Evolutionary conservation across 2,329 filamentous ascomycete genomes (phyloP), one percentile per base, ranked within the genome.

Genomic region (Ascochyta pisi): DNA sequence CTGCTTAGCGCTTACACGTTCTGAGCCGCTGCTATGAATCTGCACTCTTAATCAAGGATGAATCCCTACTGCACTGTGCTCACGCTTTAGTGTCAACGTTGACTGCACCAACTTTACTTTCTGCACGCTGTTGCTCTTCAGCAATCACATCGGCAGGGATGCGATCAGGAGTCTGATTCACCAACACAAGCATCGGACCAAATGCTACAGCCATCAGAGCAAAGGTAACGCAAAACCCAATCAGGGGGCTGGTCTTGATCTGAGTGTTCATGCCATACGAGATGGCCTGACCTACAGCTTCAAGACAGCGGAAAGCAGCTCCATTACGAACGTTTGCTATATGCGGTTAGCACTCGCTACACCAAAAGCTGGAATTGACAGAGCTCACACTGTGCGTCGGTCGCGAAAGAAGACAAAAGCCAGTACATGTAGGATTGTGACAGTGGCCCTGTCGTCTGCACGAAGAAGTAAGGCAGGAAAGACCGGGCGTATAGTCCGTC

Each of bases 391-490:
- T 69, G 65, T 33, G 66, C 68, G 51, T 68, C 64, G 2, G 68
- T 69, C 3, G 67, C 67, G 27, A 70, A 71, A 4, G 66, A 69
- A 10, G 64, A 66, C n/a, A 71, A 44, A 3, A 71, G 55, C 67
- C 68, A 71, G 57, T 71, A 70, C 68, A 70, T 71, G 45, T 71
- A 71, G 15, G 64, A 68, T 43, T 70, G 67, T 16, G 66, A 70
- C 6, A 71, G 26, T 1, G 68, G 67, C 1, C 72, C 66, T 9
- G 67, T 84, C 76, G 23, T 78, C 70, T 79, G 78, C 8, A 81
- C 75, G 57, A 82, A 81, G 65, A 82, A 82, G 57, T 81, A 81
- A 0, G 79, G 79, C 24, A 82, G 64, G 60, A 81, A 81, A 0
- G 78, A 73, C 3, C 68, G 64, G 4, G 79, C 68, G 48, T 81